These are phyloP conservation scores for Aspergillus biplanus DNA, from an alignment of 495 filamentous ascomycete genomes.

Conservation along the genomic window DNA sequence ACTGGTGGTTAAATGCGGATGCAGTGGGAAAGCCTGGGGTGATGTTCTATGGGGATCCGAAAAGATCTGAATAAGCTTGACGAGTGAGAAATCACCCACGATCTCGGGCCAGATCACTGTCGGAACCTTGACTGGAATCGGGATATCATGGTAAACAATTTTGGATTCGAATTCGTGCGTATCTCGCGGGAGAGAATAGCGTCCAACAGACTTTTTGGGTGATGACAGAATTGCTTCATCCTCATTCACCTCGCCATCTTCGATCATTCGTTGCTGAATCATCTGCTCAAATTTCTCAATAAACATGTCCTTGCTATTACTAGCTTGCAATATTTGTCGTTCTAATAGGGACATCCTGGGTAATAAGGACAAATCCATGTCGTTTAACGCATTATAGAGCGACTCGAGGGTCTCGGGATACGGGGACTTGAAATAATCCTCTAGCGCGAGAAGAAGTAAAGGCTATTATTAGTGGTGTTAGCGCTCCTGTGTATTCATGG, in stretches of 20 bases:
- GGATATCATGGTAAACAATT: slow-evolving; percentile 92
- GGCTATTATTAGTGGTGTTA: slow-evolving; percentile 58
- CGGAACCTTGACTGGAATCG: slow-evolving; percentile 94
- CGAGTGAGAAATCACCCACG: slow-evolving; percentile 94
- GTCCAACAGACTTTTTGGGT: slow-evolving; percentile 48
- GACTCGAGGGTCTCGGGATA: slow-evolving; percentile 85
- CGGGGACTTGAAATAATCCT: slow-evolving; percentile 96
- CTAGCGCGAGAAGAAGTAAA: slow-evolving; percentile 88
- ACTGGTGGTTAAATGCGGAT: slow-evolving; percentile 91
- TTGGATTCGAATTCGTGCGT: slow-evolving; percentile 97
- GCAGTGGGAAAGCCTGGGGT: slow-evolving; percentile 83
- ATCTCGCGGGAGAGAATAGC: slow-evolving; percentile 78
- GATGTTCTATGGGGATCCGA: slow-evolving; percentile 75
- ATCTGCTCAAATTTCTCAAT: slow-evolving; percentile 97
- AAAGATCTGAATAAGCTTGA: slow-evolving; percentile 96
- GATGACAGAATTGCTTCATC: slow-evolving; percentile 41
- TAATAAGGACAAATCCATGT: slow-evolving; percentile 95
- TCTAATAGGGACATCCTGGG: slow-evolving; percentile 84
- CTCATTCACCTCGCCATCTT: slow-evolving; percentile 43
- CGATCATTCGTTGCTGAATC: slow-evolving; percentile 68
- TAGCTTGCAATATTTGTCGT: slow-evolving; percentile 82
- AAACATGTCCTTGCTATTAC: slow-evolving; percentile 94
- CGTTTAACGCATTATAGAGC: slow-evolving; percentile 90
- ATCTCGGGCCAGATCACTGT: slow-evolving; percentile 92
- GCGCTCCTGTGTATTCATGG: slow-evolving; percentile 6